Evolutionary conservation across 2,329 filamentous ascomycete genomes (phyloP), one percentile per base, ranked within the genome.

Genomic region (Alternaria viburni): DNA sequence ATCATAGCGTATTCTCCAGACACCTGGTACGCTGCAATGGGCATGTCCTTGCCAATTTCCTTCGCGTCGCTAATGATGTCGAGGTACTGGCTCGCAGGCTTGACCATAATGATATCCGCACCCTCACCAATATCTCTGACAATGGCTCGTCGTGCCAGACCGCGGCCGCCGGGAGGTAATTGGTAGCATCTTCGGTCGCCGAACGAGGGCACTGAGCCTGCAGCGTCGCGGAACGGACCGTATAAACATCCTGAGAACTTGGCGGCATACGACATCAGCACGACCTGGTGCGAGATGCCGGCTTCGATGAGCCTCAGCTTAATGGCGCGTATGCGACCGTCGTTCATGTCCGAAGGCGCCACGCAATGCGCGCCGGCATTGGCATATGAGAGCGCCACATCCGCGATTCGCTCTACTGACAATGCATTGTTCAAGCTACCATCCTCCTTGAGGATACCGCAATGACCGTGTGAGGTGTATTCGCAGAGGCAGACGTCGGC

Each of bases 1-100:
- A 99, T 96, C 96, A 98, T 98, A 68, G 96, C 94, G 77, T 91
- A 99, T 83, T 99, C 96, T 71, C 96, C 96, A 74, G 92, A 96
- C 62, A 99, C 96, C 80, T 99, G 96, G 80, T 99, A 99, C 21
- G 96, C 95, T 1, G 96, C 95, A 36, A 99, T 87, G 3, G 96
- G 96, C 80, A 98, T 86, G 79, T 98, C 93, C 77, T 90, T 91
- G 62, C 93, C 95, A 57, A 98, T 87, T 57, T 97, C 93, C 84
- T 97, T 98, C 57, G 96, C 96, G 77, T 99, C 96, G 70, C 92
- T 93, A 80, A 99, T 98, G 74, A 99, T 97, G 81, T 99, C 96
- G 49, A 99, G 87, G 79, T 97, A 99, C 80, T 95, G 93, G 73
- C 92, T 92, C 10, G 96, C 96, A 3, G 96, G 96, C 86, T 99